Evolutionary conservation across 371 early-diverging fungal genomes (phyloP).

Genomic region (Rhizopus stolonifer): DNA sequence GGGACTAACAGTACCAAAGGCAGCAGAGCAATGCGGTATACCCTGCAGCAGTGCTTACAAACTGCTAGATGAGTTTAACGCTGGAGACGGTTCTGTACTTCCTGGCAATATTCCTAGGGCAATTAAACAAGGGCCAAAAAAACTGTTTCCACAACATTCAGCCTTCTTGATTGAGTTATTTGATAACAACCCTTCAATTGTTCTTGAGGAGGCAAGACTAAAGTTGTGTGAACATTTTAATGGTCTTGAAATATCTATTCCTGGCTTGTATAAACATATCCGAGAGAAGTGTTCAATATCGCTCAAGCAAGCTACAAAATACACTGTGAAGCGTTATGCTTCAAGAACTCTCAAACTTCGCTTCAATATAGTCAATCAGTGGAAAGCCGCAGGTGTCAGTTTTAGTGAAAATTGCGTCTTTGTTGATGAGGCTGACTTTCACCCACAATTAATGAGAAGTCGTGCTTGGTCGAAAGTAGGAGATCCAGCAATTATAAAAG

Average conservation of each 20-base stretch:
- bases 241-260: constrained; percentile 15
- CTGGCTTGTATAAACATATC: constrained; percentile 18
- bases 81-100: constrained; percentile 13
- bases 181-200: constrained; percentile 14
- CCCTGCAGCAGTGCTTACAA: constrained; percentile 15
- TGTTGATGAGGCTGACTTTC: constrained; percentile 1
- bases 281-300: constrained; percentile 12
- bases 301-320: constrained; percentile 17
- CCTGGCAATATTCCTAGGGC: constrained; percentile 2
- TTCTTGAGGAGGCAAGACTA: constrained; percentile 18
- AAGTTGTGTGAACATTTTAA: constrained; percentile 13
- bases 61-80: constrained; percentile 15
- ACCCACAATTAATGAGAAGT: constrained; percentile 5
- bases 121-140: constrained; percentile 7
- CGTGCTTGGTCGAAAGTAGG: constrained; percentile 21
- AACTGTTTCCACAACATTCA: constrained; percentile 11
- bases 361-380: constrained; percentile 4
- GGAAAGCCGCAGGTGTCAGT: constrained; percentile 4
- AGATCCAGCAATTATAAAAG: constrained; percentile 15
- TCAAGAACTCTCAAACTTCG: constrained; percentile 6
- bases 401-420: constrained; percentile 7
- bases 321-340: constrained; percentile 3
- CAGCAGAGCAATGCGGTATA: constrained; percentile 15
- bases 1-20: constrained; percentile 13
- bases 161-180: constrained; percentile 18